Percentiles rank a stretch among this genome's conserved stretches.
phyloP scores from a whole-genome alignment of 2,329 filamentous ascomycete species.

The Colletotrichum viniferum region DNA sequence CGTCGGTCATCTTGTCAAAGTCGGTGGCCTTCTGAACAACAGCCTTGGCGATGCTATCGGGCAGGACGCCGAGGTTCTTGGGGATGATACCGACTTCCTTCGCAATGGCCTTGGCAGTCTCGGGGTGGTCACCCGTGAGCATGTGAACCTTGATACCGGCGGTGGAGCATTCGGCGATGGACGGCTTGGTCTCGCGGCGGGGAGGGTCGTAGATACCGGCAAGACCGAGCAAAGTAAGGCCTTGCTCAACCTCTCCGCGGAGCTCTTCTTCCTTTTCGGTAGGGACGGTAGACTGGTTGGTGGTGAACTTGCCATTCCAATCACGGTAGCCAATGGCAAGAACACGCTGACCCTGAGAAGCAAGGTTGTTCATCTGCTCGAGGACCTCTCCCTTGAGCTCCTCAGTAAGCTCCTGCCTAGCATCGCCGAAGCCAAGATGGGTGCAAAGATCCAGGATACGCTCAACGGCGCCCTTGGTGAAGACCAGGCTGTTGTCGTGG shows the following conservation, averaged over 20 bases:
- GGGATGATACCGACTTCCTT: slow-evolving; percentile 80
- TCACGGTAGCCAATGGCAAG: slow-evolving; percentile 72
- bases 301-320: slow-evolving; percentile 53
- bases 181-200: slow-evolving; percentile 76
- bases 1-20: slow-evolving; percentile 78
- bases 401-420: slow-evolving; percentile 51
- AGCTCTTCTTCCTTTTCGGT: slow-evolving; percentile 38
- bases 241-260: slow-evolving; percentile 68
- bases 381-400: slow-evolving; percentile 55
- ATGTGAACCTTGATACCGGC: slow-evolving; percentile 83
- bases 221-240: slow-evolving; percentile 78
- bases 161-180: slow-evolving; percentile 71
- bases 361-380: slow-evolving; percentile 62
- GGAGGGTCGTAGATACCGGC: slow-evolving; percentile 88
- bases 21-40: slow-evolving; percentile 78
- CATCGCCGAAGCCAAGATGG: slow-evolving; percentile 46
- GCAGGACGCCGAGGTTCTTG: slow-evolving; percentile 61
- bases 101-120: slow-evolving; percentile 80
- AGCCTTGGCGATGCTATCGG: slow-evolving; percentile 66
- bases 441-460: slow-evolving; percentile 62
- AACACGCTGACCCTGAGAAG: slow-evolving; percentile 72
- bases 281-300: slow-evolving; percentile 33
- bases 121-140: slow-evolving; percentile 83
- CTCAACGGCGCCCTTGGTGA: slow-evolving; percentile 68
- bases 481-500: slow-evolving; percentile 55